A percentile compares a stretch with the other conserved stretches of the same genome.
Evolutionary conservation across 805 yeast genomes (phyloP).

Genomic region (Spathaspora boniae): DNA sequence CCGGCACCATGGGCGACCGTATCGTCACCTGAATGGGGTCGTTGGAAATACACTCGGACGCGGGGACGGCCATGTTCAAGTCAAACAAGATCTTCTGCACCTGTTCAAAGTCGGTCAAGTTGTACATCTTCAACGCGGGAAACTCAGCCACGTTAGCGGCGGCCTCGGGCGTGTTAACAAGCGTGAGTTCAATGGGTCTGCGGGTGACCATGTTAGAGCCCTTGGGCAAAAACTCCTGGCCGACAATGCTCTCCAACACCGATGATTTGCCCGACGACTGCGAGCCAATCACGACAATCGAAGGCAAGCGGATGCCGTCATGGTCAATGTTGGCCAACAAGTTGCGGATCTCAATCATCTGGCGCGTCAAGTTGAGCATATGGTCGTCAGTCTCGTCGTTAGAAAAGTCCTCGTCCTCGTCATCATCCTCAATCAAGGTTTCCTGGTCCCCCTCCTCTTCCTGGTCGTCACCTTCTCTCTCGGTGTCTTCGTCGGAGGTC

Average conservation of each 20-base stretch:
- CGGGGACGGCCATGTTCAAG: conserved; percentile 88
- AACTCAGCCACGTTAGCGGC: conserved; percentile 90
- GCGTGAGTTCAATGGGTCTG: conserved; percentile 92
- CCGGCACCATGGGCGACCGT: conserved; percentile 84
- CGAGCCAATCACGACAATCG: conserved; percentile 95
- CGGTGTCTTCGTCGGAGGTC: conserved; percentile 29
- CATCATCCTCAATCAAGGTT: conserved; percentile 42
- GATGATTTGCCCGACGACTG: conserved; percentile 98
- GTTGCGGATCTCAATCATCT: conserved; percentile 93
- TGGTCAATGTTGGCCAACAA: conserved; percentile 74
- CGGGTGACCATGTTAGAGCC: conserved; percentile 98
- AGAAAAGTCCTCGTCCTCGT: conserved; percentile 42
- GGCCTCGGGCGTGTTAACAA: conserved; percentile 76
- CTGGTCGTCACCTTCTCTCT: conserved; percentile 27
- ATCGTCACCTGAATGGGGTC: conserved; percentile 94
- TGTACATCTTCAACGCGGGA: conserved; percentile 80
- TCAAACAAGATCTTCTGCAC: conserved; percentile 87
- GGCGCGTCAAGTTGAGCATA: conserved; percentile 85
- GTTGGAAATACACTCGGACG: conserved; percentile 77
- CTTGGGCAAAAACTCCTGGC: conserved; percentile 96
- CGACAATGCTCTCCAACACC: conserved; percentile 92
- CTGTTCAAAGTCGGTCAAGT: conserved; percentile 80
- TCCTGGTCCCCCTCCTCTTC: conserved; percentile 52
- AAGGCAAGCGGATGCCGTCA: conserved; percentile 79
- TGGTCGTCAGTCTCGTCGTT: conserved; percentile 66